Base-by-base conservation (phyloP, 352 stramenopile species). In the Pythium folliculosum region DNA sequence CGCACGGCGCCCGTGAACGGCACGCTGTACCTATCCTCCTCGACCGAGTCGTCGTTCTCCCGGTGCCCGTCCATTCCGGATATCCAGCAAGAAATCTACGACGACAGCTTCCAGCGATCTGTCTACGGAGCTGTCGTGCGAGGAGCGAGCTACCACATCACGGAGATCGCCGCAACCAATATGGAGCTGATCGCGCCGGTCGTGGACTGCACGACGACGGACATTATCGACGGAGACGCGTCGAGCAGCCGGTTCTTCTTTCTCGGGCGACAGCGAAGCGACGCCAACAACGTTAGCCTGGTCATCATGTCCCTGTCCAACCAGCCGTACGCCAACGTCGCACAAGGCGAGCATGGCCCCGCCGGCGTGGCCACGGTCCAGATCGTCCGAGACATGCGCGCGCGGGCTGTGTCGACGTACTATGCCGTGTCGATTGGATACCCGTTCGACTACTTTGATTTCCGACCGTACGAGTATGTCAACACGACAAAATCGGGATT, bases 401-500 rank as follows among this genome's bases (percentile, higher is more conserved):
- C 16, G 0, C 21, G n/a, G 4, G 16, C 22, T 12, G 32, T 58
- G 17, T 1, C 23, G n/a, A 56, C 25, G 14, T 27, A 49, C 19
- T 72, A 49, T n/a, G 45, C 35, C 1, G 3, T 64, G 3, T 59
- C 58, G 23, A 22, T 67, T 0, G 65, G 65, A 19, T 72, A 72
- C 44, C 65, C 65, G 8, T 72, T 56, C 40, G 38, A 59, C 22
- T 19, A 47, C 5, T 30, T 58, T 14, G 10, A 30, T 0, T 63
- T 61, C 6, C 27, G 43, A 1, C 43, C 27, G 9, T 72, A 67
- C 37, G 37, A 55, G 21, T 58, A 27, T 1, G 1, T 63, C 14
- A 43, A 56, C 32, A 51, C 35, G 17, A 72, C 47, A 2, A 27
- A 13, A 4, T 23, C 51, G 0, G 45, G 52, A 13, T 63, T 49